Percentiles rank a stretch among this genome's conserved stretches.
phyloP scores from a whole-genome alignment of 176 grass and related monocot genomes.

The Paspalum notatum region DNA sequence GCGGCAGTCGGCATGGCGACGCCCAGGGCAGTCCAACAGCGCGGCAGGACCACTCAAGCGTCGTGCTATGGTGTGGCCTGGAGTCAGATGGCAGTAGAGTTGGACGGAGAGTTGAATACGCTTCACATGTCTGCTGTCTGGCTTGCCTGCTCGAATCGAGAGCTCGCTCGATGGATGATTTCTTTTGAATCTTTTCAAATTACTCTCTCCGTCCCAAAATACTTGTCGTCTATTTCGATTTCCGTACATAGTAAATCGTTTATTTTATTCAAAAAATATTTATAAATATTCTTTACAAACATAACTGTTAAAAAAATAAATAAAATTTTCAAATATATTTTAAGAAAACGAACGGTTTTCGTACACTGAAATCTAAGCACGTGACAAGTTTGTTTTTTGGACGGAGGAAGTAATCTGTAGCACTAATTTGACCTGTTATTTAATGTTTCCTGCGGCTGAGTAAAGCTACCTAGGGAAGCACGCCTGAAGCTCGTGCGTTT shows the following conservation, averaged over 20 bases:
- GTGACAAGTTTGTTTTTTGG: no score
- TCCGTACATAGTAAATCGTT: no score
- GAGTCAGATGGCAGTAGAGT: background rate
- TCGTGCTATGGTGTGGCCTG: background rate
- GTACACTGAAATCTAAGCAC: no score
- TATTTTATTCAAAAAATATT: no score
- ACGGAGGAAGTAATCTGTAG: no score
- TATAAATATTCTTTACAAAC: no score
- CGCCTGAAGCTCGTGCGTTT: constrained; percentile 43
- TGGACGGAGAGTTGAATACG: background rate
- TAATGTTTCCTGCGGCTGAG: background rate
- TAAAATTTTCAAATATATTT: no score
- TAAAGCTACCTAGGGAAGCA: constrained; percentile 39
- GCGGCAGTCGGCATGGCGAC: background rate
- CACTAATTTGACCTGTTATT: background rate
- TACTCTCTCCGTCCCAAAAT: no score
- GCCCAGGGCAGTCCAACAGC: background rate
- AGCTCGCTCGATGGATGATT: background rate
- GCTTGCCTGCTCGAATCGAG: background rate
- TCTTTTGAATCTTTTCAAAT: background rate
- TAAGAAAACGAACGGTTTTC: no score
- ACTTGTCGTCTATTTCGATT: no score
- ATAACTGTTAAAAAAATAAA: no score
- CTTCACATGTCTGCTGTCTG: background rate
- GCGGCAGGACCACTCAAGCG: constrained; percentile 7